Evolutionary conservation across 345 rosid species (phyloP).

Genomic region (Brassica cretica): DNA sequence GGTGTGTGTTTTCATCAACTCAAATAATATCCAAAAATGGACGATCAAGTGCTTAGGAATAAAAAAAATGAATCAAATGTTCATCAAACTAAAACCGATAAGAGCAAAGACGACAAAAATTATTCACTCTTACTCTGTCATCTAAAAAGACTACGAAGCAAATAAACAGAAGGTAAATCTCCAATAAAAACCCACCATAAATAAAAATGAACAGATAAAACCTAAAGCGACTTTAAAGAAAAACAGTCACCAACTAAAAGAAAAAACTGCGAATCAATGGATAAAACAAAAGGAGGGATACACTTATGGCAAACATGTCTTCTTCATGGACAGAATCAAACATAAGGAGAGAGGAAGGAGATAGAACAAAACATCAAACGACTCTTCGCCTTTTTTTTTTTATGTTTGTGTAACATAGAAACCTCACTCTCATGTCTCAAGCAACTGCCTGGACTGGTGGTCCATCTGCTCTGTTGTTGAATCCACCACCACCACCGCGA

Average conservation of each 20-base stretch:
- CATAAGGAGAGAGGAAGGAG: slow-evolving; percentile 17
- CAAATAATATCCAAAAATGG: background rate
- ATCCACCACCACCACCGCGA: slow-evolving; percentile 47
- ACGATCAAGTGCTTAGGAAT: slow-evolving; percentile 18
- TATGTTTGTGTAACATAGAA: slow-evolving; percentile 41
- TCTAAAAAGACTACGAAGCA: slow-evolving; percentile 38
- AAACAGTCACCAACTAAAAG: slow-evolving; percentile 22
- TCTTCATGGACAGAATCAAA: slow-evolving; percentile 38
- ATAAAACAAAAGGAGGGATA: slow-evolving; percentile 9
- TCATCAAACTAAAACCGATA: slow-evolving; percentile 33
- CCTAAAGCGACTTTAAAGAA: slow-evolving; percentile 21
- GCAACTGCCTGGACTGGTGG: slow-evolving; percentile 54
- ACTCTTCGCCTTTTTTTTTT: slow-evolving; percentile 26
- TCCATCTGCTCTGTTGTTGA: slow-evolving; percentile 40
- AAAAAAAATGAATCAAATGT: slow-evolving; percentile 53
- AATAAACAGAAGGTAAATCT: slow-evolving; percentile 12
- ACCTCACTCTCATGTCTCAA: background rate
- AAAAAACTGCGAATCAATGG: slow-evolving; percentile 21
- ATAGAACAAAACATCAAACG: slow-evolving; percentile 36
- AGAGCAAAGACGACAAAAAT: slow-evolving; percentile 7
- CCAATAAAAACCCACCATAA: slow-evolving; percentile 23
- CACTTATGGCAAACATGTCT: slow-evolving; percentile 38
- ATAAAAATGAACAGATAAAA: slow-evolving; percentile 29
- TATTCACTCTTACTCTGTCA: slow-evolving; percentile 39
- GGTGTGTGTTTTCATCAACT: background rate